Percentiles rank a stretch among this genome's conserved stretches.
Evolutionary conservation across 495 filamentous ascomycete species (phyloP).

Genomic region (Neurospora sp.): DNA sequence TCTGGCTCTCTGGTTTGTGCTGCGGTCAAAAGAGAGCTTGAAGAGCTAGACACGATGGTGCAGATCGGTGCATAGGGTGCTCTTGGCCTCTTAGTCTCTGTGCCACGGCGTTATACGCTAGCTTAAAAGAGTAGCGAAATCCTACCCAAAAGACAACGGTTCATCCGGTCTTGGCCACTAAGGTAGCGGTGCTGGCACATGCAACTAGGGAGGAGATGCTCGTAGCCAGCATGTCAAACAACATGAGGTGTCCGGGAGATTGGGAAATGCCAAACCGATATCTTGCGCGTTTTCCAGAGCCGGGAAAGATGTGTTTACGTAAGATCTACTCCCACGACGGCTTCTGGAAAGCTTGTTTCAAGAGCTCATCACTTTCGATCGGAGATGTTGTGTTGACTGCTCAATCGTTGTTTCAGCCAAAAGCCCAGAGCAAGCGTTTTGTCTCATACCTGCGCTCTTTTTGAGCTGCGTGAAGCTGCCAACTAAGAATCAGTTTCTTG

Average conservation of each 20-base stretch:
- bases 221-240: neutral
- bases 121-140: neutral
- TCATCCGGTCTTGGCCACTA: neutral
- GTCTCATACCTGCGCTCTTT: neutral
- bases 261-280: neutral
- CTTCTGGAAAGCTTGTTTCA: neutral
- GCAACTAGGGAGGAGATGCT: neutral
- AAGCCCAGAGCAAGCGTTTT: neutral
- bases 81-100: neutral
- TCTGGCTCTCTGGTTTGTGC: neutral
- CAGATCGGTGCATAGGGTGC: conserved; percentile 17
- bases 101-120: neutral
- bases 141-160: neutral
- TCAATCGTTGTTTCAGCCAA: neutral
- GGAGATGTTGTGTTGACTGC: neutral
- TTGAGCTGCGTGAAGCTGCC: neutral
- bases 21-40: conserved; percentile 21
- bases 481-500: neutral
- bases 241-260: neutral
- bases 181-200: neutral
- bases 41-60: conserved; percentile 3
- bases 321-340: neutral
- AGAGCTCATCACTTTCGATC: neutral
- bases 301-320: neutral
- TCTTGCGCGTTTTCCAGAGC: neutral